Percentiles rank a stretch among this genome's conserved stretches.
Conservation (phyloP, 2,329 filamentous ascomycete species). For the Rugonectria rugulosa region DNA sequence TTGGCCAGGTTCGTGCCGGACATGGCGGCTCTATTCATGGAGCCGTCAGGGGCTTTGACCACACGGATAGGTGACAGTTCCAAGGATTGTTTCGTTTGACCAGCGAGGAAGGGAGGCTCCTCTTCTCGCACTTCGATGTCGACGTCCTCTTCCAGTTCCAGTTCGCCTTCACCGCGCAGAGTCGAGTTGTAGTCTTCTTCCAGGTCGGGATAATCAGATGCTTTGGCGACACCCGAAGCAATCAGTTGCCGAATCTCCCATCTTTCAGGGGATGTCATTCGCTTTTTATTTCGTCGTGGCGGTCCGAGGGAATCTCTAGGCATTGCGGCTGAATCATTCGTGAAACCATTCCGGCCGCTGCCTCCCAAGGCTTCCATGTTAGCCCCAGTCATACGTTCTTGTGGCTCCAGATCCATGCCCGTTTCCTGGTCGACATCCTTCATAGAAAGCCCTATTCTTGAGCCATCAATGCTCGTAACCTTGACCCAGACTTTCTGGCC, state of each 20-base stretch:
- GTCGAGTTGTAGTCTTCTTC: slow-evolving; percentile 94
- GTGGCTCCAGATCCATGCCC: slow-evolving; percentile 82
- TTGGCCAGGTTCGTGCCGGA: slow-evolving; percentile 87
- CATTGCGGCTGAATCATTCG: slow-evolving; percentile 48
- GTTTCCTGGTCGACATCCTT: slow-evolving; percentile 94
- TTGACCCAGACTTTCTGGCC: slow-evolving; percentile 93
- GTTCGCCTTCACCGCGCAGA: slow-evolving; percentile 81
- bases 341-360: slow-evolving; percentile 63
- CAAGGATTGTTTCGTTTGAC: slow-evolving; percentile 95
- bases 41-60: slow-evolving; percentile 97
- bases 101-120: slow-evolving; percentile 93
- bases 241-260: slow-evolving; percentile 99
- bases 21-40: slow-evolving; percentile 95
- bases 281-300: slow-evolving; percentile 75
- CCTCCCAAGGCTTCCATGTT: slow-evolving; percentile 86
- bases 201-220: slow-evolving; percentile 91
- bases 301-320: slow-evolving; percentile 49
- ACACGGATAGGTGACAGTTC: slow-evolving; percentile 96
- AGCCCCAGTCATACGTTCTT: slow-evolving; percentile 83
- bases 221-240: slow-evolving; percentile 91
- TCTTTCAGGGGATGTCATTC: slow-evolving; percentile 93
- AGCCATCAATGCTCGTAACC: slow-evolving; percentile 84
- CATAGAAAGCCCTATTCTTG: slow-evolving; percentile 89
- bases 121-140: slow-evolving; percentile 97
- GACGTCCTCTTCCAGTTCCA: slow-evolving; percentile 94